Conservation (phyloP, 2,329 filamentous ascomycete genomes). For the Didymella pinodella region DNA sequence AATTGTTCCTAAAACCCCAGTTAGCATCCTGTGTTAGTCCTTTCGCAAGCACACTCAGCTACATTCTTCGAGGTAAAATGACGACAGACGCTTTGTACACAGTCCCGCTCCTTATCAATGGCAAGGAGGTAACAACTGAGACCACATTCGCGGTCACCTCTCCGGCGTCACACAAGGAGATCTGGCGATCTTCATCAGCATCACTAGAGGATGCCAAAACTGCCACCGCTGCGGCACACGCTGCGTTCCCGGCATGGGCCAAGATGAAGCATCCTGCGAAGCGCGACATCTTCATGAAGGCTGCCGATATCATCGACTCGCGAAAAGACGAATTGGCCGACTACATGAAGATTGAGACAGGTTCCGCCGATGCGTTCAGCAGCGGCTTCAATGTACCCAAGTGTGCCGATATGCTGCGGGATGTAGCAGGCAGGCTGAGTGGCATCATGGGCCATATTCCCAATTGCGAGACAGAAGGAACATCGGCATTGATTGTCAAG, state of each 20-base stretch:
- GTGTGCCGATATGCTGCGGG: conserved; percentile 57
- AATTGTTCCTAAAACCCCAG: neutral
- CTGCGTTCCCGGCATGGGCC: conserved; percentile 74
- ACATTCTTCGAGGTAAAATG: neutral
- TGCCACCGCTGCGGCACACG: conserved; percentile 68
- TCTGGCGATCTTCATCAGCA: conserved; percentile 65
- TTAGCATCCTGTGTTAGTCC: neutral
- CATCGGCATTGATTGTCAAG: conserved; percentile 70
- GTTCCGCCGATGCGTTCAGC: conserved; percentile 53
- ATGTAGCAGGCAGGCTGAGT: conserved; percentile 61
- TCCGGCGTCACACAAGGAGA: conserved; percentile 61
- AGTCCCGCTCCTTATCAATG: conserved; percentile 59
- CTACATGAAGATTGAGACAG: conserved; percentile 69
- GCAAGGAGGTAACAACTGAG: conserved; percentile 57
- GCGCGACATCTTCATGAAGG: conserved; percentile 74
- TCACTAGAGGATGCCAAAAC: conserved; percentile 64
- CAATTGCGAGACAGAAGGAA: conserved; percentile 57
- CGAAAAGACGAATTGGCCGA: conserved; percentile 67
- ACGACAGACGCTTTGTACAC: conserved; percentile 38
- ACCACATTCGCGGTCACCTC: conserved; percentile 65
- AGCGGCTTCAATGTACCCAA: conserved; percentile 52
- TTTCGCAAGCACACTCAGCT: neutral
- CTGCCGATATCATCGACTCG: conserved; percentile 68
- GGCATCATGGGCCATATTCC: conserved; percentile 60
- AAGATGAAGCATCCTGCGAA: conserved; percentile 67